Base-by-base conservation (phyloP, 2,329 filamentous ascomycete genomes). In the Neofusicoccum umdonicola region DNA sequence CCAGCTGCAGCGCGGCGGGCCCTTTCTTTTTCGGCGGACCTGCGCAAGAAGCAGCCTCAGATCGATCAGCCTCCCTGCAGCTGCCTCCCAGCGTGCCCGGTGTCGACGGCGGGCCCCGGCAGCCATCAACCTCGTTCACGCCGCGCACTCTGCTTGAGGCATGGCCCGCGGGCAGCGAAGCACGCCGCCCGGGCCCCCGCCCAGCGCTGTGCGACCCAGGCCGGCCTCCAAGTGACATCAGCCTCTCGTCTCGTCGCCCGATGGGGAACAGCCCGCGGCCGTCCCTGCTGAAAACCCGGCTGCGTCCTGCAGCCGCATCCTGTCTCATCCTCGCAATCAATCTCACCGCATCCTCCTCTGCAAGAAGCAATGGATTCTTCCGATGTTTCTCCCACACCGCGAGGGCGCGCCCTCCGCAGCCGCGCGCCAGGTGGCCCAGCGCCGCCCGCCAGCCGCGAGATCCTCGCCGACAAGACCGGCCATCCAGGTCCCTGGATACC, bases 271-370 rank as follows among this genome's bases (percentile, higher is more conserved):
- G 34, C 34, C 47, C 27, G 27, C 47, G 13, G 47, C 22, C 47
- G 47, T 50, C 50, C 50, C 50, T 54, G 50, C 50, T 54, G 50
- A 54, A 54, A 54, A 54, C 50, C 50, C 50, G 50, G 50, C 50
- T 54, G 50, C 34, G n/a, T 39, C 34, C 34, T 54, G 50, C 50
- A 54, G 50, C 50, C 50, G 50, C 50, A 39, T 37, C 50, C 52
- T 57, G 52, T 57, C 52, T 57, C 52, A 57, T 57, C 52, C 19
- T 57, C 52, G 52, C 52, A 57, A 57, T 42, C 52, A 17, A 27
- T 57, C 52, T 57, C 52, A 57, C 52, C 52, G 52, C 52, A 44
- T 57, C 41, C 35, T 42, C 52, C 34, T 17, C 51, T 54, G 51
- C 35, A 15, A 8, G 13, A 48, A 27, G 44, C 44, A 48, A 22